Evolutionary conservation across 768 basidiomycete species (phyloP), one percentile per base, ranked within the genome.

Genomic region (Pleurotus eryngii): DNA sequence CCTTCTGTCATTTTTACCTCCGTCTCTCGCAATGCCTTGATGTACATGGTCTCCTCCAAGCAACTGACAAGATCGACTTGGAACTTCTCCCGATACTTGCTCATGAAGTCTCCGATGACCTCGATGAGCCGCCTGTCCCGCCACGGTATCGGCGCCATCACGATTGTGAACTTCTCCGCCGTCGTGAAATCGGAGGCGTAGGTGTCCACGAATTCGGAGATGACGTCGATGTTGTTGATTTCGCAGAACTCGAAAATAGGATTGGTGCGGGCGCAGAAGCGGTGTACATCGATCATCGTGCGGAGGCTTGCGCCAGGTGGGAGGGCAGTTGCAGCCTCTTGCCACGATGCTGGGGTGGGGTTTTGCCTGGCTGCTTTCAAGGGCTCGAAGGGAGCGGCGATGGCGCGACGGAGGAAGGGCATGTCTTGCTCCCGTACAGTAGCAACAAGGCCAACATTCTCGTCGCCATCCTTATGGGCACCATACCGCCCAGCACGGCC

Each of bases 401-500:
- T 74, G 3, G 89, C 83, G 3, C 74, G 62, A 20, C 70, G 68
- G 8, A 98, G 74, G 57, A 81, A 71, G 0, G 79, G 76, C 9
- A 97, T 76, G 67, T 95, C 91, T 1, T 72, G 66, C 2, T 73
- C 67, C 43, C 76, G 67, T n/a, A 96, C 67, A 0, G 93, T 89
- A 0, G 94, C 95, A 6, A 85, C 88, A 30, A 79, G 76, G 20
- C 95, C 94, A 5, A 79, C 82, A 1, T 79, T 68, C 39, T 76
- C 73, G 35, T 65, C 66, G 3, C 37, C 51, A 20, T 67, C 72
- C 26, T 60, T 62, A 40, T 87, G 84, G 43, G 90, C 69, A 2
- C 92, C 91, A 68, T 83, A 98, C 2, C 96, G 88, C 11, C 95
- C 96, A 0, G 96, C 95, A 40, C 96, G 83, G 5, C 95, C 95